Conservation (phyloP, 2,329 filamentous ascomycete genomes). For the Fusarium musae region DNA sequence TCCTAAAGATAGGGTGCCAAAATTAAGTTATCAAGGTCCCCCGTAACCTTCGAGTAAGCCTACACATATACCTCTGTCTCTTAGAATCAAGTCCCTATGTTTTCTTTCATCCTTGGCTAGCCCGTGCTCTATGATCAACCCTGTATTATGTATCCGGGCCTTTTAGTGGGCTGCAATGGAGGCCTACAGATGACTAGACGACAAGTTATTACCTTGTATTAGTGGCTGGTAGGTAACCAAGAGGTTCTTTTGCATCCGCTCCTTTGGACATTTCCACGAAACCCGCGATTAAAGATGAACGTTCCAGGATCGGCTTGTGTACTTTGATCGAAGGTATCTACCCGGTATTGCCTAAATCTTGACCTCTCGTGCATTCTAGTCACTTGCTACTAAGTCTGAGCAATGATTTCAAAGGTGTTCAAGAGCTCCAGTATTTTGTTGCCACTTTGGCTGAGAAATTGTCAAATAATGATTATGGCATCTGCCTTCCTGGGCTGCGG, state of each 20-base stretch:
- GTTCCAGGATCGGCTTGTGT: slow-evolving; percentile 14
- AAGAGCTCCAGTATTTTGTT: slow-evolving; percentile 5
- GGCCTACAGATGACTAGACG: slow-evolving; percentile 6
- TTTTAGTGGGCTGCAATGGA: slow-evolving; percentile 26
- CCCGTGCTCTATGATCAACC: slow-evolving; percentile 1
- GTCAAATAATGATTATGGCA: slow-evolving; percentile 6
- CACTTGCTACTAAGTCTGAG: slow-evolving; percentile 1
- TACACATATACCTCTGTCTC: neutral
- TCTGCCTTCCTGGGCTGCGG: neutral
- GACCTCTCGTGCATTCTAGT: neutral
- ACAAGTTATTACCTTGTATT: slow-evolving; percentile 26
- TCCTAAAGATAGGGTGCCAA: neutral
- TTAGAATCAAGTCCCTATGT: neutral
- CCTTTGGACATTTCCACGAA: neutral
- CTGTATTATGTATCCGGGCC: slow-evolving; percentile 19
- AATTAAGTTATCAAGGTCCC: neutral
- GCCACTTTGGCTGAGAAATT: slow-evolving; percentile 8
- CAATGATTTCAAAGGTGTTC: neutral
- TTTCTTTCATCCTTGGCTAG: neutral
- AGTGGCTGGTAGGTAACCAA: slow-evolving; percentile 21
- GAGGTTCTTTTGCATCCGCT: slow-evolving; percentile 24
- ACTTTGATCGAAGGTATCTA: slow-evolving; percentile 4
- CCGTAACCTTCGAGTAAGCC: too few species aligned
- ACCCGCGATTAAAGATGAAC: slow-evolving; percentile 8
- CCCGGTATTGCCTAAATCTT: neutral